phyloP scores from a whole-genome alignment of 2,329 filamentous ascomycete genomes.

The Boeremia exigua region DNA sequence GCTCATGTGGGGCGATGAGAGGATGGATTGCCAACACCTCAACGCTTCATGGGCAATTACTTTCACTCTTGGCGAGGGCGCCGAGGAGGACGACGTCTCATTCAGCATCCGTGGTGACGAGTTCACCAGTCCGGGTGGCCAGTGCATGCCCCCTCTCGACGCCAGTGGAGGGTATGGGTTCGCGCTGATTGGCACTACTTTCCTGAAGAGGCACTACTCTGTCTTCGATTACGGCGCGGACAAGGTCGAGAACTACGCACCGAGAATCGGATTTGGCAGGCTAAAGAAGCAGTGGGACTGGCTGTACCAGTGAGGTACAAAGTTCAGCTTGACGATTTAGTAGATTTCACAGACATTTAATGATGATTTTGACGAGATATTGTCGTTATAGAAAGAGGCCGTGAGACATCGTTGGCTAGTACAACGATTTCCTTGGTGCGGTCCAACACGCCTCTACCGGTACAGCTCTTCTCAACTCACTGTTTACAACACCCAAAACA shows the following conservation, averaged over 20 bases:
- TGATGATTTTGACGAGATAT: no score
- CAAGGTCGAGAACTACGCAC: constrained; percentile 21
- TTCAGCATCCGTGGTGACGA: constrained; percentile 24
- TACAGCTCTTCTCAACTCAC: not conserved
- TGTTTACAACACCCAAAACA: not conserved
- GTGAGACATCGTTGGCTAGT: no score
- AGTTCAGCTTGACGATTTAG: not conserved
- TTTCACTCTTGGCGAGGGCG: constrained; percentile 22
- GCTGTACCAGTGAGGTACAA: not conserved
- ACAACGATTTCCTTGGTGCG: no score
- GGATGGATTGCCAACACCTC: constrained; percentile 22
- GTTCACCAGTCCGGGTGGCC: constrained; percentile 7
- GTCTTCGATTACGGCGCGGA: constrained; percentile 24
- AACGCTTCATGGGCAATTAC: constrained; percentile 28
- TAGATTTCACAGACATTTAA: not conserved
- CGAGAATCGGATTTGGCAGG: constrained; percentile 24
- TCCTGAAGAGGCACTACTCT: constrained; percentile 19
- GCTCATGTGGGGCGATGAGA: constrained; percentile 17
- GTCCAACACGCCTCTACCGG: no score
- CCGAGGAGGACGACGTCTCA: constrained; percentile 12
- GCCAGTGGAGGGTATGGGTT: constrained; percentile 4
- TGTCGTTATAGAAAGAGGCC: no score
- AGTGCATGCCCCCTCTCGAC: constrained; percentile 29
- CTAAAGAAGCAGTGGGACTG: constrained; percentile 30
- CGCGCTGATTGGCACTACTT: constrained; percentile 19